Percentiles rank a stretch among this genome's conserved stretches.
These are phyloP conservation scores for Phytopythium chamaehyphon DNA, from an alignment of 352 stramenopile genomes.

Conservation along the genomic window DNA sequence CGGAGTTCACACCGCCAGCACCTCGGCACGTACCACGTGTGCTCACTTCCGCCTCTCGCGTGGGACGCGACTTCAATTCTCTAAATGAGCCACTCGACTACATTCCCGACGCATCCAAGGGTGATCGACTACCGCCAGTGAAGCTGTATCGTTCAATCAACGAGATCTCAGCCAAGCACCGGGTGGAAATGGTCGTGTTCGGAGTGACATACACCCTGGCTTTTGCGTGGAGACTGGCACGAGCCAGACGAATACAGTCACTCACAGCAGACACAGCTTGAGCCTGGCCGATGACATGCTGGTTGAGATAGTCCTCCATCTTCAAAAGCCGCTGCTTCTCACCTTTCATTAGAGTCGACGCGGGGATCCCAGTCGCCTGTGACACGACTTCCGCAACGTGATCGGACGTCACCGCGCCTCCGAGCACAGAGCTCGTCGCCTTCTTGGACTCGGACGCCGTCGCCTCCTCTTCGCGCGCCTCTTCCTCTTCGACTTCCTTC, in stretches of 20 bases:
- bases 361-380: slow-evolving; percentile 93
- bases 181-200: too few species aligned
- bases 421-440: slow-evolving; percentile 62
- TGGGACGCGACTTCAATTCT: too few species aligned
- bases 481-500: slow-evolving; percentile 57
- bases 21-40: too few species aligned
- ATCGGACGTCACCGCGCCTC: slow-evolving; percentile 90
- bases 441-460: slow-evolving; percentile 22
- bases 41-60: too few species aligned
- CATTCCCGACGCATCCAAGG: too few species aligned
- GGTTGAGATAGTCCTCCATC: slow-evolving; percentile 91
- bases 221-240: slow-evolving; percentile 94
- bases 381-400: slow-evolving; percentile 91
- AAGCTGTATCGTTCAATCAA: too few species aligned
- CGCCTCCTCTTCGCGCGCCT: slow-evolving; percentile 41
- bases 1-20: too few species aligned
- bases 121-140: too few species aligned
- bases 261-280: slow-evolving; percentile 90
- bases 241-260: slow-evolving; percentile 88
- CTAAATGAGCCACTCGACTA: too few species aligned
- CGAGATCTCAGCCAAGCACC: too few species aligned
- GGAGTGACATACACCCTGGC: too few species aligned
- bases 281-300: slow-evolving; percentile 90
- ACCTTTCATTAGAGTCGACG: slow-evolving; percentile 91
- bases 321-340: slow-evolving; percentile 94